Conservation (phyloP, 139 green algal species). For the Chlorella sp. region DNA sequence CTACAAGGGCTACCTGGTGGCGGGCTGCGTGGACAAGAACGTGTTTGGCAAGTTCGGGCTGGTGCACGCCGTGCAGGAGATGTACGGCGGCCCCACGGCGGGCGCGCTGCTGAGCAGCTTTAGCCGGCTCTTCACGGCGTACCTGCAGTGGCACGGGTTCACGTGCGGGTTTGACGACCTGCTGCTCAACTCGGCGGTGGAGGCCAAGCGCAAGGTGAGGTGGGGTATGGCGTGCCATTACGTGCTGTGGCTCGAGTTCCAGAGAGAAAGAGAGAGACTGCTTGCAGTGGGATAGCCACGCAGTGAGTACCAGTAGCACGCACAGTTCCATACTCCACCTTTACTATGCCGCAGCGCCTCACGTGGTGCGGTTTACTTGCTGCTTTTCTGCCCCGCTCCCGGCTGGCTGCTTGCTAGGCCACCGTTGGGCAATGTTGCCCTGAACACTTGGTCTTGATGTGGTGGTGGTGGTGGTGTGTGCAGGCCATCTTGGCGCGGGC, state of each 20-base stretch:
- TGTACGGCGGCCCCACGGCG: constrained; percentile 80
- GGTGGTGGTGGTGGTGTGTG: too few relatives aligned
- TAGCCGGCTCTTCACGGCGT: constrained; percentile 83
- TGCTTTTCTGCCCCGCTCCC: too few relatives aligned
- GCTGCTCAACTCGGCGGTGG: constrained; percentile 54
- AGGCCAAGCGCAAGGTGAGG: constrained; percentile 38
- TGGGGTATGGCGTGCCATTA: too few relatives aligned
- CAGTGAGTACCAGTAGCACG: too few relatives aligned
- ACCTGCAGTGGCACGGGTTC: constrained; percentile 84
- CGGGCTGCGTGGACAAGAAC: constrained; percentile 90
- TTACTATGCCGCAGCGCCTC: too few relatives aligned
- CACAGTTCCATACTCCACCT: too few relatives aligned
- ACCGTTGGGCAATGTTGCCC: too few relatives aligned
- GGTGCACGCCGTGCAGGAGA: constrained; percentile 67
- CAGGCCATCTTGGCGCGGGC: constrained; percentile 42
- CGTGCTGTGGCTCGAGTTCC: too few relatives aligned
- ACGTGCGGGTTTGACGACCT: constrained; percentile 94
- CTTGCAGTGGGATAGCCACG: not conserved
- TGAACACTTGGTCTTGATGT: too few relatives aligned
- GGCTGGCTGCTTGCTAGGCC: too few relatives aligned
- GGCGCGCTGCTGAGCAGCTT: constrained; percentile 76
- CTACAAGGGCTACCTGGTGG: constrained; percentile 55
- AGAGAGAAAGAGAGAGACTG: not conserved
- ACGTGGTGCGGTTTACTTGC: too few relatives aligned
- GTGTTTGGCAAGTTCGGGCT: constrained; percentile 91